Evolutionary conservation across 371 early-diverging fungal genomes (phyloP), one percentile per base, ranked within the genome.

Genomic region (Parasitella parasitica): DNA sequence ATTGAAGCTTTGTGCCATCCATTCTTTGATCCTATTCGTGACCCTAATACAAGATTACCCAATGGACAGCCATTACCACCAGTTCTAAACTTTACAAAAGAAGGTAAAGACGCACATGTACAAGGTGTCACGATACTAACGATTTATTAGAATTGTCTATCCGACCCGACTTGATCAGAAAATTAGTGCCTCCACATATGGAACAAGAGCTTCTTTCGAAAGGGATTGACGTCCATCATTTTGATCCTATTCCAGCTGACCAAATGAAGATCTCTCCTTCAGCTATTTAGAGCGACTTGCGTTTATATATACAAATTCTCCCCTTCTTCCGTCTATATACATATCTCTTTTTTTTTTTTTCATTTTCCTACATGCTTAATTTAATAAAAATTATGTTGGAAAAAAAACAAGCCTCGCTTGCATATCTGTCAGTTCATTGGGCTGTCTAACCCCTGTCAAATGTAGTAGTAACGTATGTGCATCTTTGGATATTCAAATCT

Each of bases 11-110:
- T 99, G 90, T 72, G 87, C 41, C 94, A 96, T 71, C 90, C 90
- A 48, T 98, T 97, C 86, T 99, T 99, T 84, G 93, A 96, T 75
- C 92, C 94, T 71, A 82, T 97, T 72, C 85, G 96, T 63, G 79
- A 86, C 52, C 91, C 93, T 11, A 90, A 84, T 49, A 92, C 94
- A 27, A 82, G 75, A 70, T 76, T 95, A 70, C 83, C 89, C 49
- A 89, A 84, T 59, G 95, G 93, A 36, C 78, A 82, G 65, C 88
- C 87, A 24, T 78, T 96, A 26, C 97, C 97, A 7, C 84, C 87
- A 63, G 86, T 96, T 51, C 93, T 97, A 74, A 90, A 96, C 75
- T 97, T 97, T 71, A 82, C 91, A 11, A 75, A 76, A 37, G 78
- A 89, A 69, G 91, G 93, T 91, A 78, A 69, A 30, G n/a, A n/a